Evolutionary conservation across 2,329 filamentous ascomycete genomes (phyloP), one percentile per base, ranked within the genome.

Genomic region (Metarhizium robertsii): DNA sequence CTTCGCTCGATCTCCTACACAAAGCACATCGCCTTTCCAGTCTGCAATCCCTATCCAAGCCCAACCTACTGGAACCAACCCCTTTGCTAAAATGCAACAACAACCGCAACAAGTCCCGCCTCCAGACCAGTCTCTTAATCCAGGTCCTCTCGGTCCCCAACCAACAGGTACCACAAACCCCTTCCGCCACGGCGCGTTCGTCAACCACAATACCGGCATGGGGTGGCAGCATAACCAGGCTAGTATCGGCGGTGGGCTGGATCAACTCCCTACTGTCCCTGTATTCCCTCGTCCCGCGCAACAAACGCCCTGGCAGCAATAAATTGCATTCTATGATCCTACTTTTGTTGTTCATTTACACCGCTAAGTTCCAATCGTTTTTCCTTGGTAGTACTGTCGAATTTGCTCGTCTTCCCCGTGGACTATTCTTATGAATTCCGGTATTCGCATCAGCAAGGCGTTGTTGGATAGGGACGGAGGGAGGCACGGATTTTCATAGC

Each of bases 131-230:
- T 16, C 46, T 3, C 53, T 52, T 25, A 43, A 43, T 29, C 71
- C 42, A 71, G 71, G 38, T 71, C 68, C 79, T 51, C 73, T 94
- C 5, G 79, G 80, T 53, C 83, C 90, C 2, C 90, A 92, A 65
- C 81, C 87, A 1, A 96, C 92, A 0, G 92, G 91, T 8, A 90
- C 83, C 65, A 96, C 92, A 2, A 99, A 99, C 65, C 94, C 94
- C 0, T 97, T 97, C 79, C 83, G 94, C 16, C 91, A 97, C 67
- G 90, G 88, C 49, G 84, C 86, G 4, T 95, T 96, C 69, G 86
- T 95, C 53, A 94, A 95, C 66, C 91, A 95, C 65, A 79, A 85
- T 59, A 95, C 91, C 0, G 92, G 92, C 1, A 79, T 89, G 69
- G 90, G 90, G 2, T 97, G 94, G 90, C 92, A 96, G 69, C 80